Evolutionary conservation across 2,329 filamentous ascomycete genomes (phyloP).

Genomic region (Paecilomyces sp.): DNA sequence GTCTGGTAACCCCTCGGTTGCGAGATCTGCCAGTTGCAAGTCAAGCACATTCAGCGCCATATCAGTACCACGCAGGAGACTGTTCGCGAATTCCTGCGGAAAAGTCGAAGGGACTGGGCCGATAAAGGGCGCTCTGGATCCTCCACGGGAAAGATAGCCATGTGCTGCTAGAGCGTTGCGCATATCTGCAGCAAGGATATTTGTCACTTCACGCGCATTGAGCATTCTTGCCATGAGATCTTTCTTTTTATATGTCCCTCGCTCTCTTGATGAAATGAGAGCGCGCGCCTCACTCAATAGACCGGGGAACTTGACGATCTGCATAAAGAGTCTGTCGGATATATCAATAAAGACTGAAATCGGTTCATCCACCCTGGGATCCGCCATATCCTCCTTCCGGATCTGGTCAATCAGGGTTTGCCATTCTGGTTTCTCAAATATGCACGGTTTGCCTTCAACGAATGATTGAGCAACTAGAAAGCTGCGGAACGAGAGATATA

Average conservation of each 20-base stretch:
- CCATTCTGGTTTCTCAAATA: slow-evolving; percentile 25
- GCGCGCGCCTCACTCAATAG: slow-evolving; percentile 8
- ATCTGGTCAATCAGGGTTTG: slow-evolving; percentile 18
- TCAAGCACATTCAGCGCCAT: slow-evolving; percentile 10
- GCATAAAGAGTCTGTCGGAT: slow-evolving; percentile 17
- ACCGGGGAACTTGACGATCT: slow-evolving; percentile 16
- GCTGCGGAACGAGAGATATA: slow-evolving; percentile 27
- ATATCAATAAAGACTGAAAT: slow-evolving; percentile 17
- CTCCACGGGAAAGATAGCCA: slow-evolving; percentile 3
- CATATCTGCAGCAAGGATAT: slow-evolving; percentile 5
- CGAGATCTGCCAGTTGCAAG: slow-evolving; percentile 10
- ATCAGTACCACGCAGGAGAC: slow-evolving; percentile 13
- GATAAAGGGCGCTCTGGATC: slow-evolving; percentile 8
- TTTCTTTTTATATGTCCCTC: not conserved
- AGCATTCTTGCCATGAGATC: slow-evolving; percentile 2
- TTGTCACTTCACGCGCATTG: slow-evolving; percentile 1
- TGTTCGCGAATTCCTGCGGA: slow-evolving; percentile 15
- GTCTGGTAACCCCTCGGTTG: not conserved
- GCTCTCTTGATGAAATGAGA: slow-evolving; percentile 1
- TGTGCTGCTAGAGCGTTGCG: slow-evolving; percentile 10
- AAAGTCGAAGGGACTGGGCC: slow-evolving; percentile 15
- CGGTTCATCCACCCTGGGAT: slow-evolving; percentile 10
- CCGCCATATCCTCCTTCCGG: slow-evolving; percentile 17
- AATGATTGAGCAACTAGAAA: slow-evolving; percentile 26
- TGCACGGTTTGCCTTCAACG: slow-evolving; percentile 20